Evolutionary conservation across 805 yeast genomes (phyloP), one percentile per base, ranked within the genome.

Genomic region (Ogataea nakhonphanomensis): DNA sequence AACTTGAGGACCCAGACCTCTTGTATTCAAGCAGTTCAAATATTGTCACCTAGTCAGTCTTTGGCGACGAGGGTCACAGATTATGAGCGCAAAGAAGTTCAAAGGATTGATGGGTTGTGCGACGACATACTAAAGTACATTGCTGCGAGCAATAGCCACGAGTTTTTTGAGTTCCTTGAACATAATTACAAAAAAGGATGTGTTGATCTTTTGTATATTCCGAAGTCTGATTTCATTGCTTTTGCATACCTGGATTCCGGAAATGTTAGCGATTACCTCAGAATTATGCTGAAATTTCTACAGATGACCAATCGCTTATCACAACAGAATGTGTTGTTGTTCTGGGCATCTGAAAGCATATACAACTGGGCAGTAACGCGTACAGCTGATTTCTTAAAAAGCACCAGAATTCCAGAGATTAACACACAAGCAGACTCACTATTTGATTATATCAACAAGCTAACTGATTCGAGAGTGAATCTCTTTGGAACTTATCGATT

Each of bases 341-440:
- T 66, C 30, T 76, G 67, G 44, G 64, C 77, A 32, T 54, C 76
- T n/a, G 68, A 69, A 35, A 57, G 76, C 3, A 47, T 77, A 7
- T 60, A 64, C 43, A 58, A 64, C 29, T 79, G 84, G 84, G 62
- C 74, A 2, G 52, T 70, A 39, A 64, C 76, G 9, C 64, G 77
- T 46, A 73, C 81, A 0, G 39, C 49, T 5, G 79, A 77, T 36
- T 76, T 64, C 43, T 37, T 67, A 12, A 56, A 54, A 20, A 51
- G 55, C 9, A 37, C 52, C 2, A 44, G 45, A 7, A 35, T 44
- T 30, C 20, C 38, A 5, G 14, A 33, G 1, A 25, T 58, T 5
- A 28, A 49, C 3, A 34, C 50, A 21, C 61, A 58, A 34, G 62
- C 63, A 5, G 70, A 65, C 15, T 26, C 49, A 0, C 41, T 69